phyloP scores from a whole-genome alignment of 371 early-diverging fungal genomes.

The Rhizopus stolonifer region DNA sequence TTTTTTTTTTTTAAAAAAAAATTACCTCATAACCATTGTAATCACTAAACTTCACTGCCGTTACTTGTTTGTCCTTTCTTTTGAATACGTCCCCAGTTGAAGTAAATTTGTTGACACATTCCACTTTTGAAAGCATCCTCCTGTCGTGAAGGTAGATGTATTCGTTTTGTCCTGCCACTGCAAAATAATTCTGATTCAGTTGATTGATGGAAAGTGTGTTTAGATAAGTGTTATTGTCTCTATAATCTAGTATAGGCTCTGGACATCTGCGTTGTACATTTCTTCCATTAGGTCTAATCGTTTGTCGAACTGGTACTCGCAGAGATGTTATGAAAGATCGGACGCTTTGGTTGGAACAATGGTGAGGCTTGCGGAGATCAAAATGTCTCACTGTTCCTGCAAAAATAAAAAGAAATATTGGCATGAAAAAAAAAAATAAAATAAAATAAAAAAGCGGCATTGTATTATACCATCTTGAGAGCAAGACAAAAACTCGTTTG shows the following conservation, averaged over 20 bases:
- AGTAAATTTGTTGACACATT: conserved; percentile 38
- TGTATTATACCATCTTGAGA: conserved; percentile 59
- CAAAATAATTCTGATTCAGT: conserved; percentile 55
- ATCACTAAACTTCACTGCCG: conserved; percentile 45
- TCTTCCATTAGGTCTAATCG: conserved; percentile 13
- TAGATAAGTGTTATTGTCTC: conserved; percentile 47
- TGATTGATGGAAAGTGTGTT: conserved; percentile 54
- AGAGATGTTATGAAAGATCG: conserved; percentile 27
- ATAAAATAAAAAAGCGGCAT: too few species aligned
- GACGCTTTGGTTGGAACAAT: conserved; percentile 29
- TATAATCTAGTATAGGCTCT: conserved; percentile 52
- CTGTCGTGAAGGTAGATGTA: conserved; percentile 65
- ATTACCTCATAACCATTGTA: conserved; percentile 44
- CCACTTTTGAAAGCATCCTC: conserved; percentile 43
- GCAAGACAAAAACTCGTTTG: conserved; percentile 60
- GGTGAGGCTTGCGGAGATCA: conserved; percentile 56
- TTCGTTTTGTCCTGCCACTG: conserved; percentile 58
- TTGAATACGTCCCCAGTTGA: conserved; percentile 11
- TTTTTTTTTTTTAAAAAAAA: not conserved
- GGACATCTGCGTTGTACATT: conserved; percentile 33
- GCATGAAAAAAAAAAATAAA: not conserved
- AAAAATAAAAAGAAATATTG: not conserved
- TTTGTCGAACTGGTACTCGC: conserved; percentile 20
- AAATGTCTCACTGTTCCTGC: conserved; percentile 62
- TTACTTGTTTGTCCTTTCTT: conserved; percentile 29